phyloP scores from a whole-genome alignment of 139 green algal species.

The Ulvella scutata region DNA sequence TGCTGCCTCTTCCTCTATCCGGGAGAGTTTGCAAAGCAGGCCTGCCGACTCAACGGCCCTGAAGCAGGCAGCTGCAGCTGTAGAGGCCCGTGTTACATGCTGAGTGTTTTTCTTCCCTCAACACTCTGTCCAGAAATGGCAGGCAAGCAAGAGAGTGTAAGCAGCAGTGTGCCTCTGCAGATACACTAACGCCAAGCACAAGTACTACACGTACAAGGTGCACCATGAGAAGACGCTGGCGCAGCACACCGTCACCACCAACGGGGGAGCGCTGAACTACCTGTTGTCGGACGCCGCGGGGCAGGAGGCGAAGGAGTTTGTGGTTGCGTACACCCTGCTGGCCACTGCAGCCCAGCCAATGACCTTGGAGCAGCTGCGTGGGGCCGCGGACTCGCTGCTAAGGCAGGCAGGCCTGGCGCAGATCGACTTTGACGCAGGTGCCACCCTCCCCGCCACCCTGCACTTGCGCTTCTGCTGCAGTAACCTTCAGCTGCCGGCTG shows the following conservation, averaged over 20 bases:
- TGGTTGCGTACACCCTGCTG: not conserved
- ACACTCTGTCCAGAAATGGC: no score
- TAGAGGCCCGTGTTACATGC: no score
- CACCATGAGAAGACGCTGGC: not conserved
- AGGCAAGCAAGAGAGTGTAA: no score
- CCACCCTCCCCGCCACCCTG: no score
- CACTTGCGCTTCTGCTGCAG: no score
- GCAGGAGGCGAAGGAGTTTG: not conserved
- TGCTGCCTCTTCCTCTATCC: no score
- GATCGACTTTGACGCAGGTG: not conserved
- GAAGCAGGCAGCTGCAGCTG: no score
- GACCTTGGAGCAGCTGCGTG: not conserved
- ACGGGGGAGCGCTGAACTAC: not conserved
- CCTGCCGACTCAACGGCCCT: no score
- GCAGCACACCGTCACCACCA: not conserved
- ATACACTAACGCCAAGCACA: slow-evolving; percentile 2
- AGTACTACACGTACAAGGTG: slow-evolving; percentile 2
- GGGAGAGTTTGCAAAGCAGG: no score
- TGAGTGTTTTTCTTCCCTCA: no score
- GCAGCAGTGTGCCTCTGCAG: no score
- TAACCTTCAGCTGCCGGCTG: no score
- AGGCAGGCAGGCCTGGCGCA: not conserved
- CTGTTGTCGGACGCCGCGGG: not conserved
- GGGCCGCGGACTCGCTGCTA: not conserved
- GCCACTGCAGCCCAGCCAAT: not conserved